Percentiles rank a stretch among this genome's conserved stretches.
Evolutionary conservation across 352 stramenopile genomes (phyloP).

Genomic region (Peronospora farinosa): DNA sequence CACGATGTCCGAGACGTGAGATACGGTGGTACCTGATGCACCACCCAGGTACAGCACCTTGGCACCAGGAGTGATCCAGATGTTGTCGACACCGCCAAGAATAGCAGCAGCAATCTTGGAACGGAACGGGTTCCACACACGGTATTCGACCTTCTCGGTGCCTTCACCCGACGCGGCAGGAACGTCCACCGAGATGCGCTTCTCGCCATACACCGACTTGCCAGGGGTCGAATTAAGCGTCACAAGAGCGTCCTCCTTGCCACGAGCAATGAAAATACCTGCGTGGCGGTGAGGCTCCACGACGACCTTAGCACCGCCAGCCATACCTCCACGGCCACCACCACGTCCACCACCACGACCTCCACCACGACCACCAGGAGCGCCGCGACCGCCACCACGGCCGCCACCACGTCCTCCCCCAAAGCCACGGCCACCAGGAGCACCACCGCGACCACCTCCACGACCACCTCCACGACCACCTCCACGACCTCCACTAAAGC

Average conservation of each 20-base stretch:
- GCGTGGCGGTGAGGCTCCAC: constrained; percentile 97
- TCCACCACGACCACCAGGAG: constrained; percentile 40
- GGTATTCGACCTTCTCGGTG: constrained; percentile 98
- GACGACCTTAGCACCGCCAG: constrained; percentile 93
- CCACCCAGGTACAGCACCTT: constrained; percentile 99
- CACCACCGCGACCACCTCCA: constrained; percentile 50
- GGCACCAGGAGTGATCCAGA: constrained; percentile 95
- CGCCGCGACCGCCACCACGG: constrained; percentile 30
- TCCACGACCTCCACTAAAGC: constrained; percentile 46
- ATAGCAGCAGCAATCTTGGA: constrained; percentile 99
- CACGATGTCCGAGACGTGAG: constrained; percentile 99
- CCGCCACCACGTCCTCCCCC: constrained; percentile 49
- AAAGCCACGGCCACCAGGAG: constrained; percentile 30
- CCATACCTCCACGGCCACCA: constrained; percentile 85
- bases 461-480: constrained; percentile 52
- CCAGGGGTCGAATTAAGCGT: constrained; percentile 98
- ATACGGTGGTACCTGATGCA: constrained; percentile 97
- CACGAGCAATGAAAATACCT: constrained; percentile 97
- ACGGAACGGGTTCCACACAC: constrained; percentile 99
- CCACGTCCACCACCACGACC: constrained; percentile 58
- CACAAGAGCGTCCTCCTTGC: constrained; percentile 98
- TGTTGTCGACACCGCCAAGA: constrained; percentile 98
- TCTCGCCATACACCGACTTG: constrained; percentile 99
- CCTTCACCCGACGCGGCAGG: constrained; percentile 83
- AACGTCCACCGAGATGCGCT: constrained; percentile 97